Evolutionary conservation across 106 monocot species (phyloP), one percentile per base, ranked within the genome.

Genomic region (Dendrobium nobile): DNA sequence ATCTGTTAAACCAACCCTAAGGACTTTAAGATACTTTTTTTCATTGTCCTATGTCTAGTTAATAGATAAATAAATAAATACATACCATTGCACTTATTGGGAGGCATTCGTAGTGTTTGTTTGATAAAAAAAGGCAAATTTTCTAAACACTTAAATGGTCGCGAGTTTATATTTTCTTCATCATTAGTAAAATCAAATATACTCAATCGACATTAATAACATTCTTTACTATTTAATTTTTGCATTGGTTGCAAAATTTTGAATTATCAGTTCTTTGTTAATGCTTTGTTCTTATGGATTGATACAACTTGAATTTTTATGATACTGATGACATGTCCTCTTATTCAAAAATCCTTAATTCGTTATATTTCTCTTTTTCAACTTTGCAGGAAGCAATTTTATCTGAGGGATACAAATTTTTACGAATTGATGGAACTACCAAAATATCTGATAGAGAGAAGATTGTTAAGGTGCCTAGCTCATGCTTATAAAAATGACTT

Each of bases 351-450:
- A 74, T 74, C 7, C 1, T 74, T 20, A 74, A 20, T 20, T 43
- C 20, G 8, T 44, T 43, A n/a, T 44, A n/a, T 74, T 74, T 20
- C 7, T 74, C 33, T 61, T 2, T 74, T 76, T 67, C 22, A 20
- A 27, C 45, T 83, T 45, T 72, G 7, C 81, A 99, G 99, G 99
- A 93, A 78, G 91, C 95, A 42, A 87, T 95, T 51, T 31, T 76
- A 55, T 80, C 72, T 15, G 75, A 85, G 67, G 93, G 93, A 8
- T 95, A 91, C 19, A 82, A 81, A 10, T 93, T 87, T 68, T 85
- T 95, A 54, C 89, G 99, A 27, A 99, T 99, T 74, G 99, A 99
- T 87, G 99, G 99, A 47, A 99, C 95, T n/a, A 99, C 99, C 77
- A 99, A 99, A 88, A 75, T 89, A 83, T 81, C 85, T 74, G 95